Percentiles rank a stretch among this genome's conserved stretches.
Conservation (phyloP, 148 eudicot species). For the Polygonum aviculare region DNA sequence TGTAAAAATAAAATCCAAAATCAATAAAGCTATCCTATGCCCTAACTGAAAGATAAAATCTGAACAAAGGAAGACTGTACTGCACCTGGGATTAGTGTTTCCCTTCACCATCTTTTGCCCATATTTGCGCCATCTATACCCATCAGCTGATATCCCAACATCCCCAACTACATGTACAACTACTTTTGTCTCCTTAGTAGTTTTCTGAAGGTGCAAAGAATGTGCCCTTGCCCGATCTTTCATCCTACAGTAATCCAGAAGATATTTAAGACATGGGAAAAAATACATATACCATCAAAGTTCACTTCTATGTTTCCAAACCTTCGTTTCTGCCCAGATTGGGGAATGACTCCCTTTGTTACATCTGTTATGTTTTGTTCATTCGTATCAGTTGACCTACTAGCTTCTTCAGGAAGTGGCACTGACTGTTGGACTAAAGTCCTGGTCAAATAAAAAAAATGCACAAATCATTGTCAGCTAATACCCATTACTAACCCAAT, state of each 20-base stretch:
- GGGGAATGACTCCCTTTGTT: constrained; percentile 37
- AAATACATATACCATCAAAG: constrained; percentile 6
- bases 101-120: constrained; percentile 95
- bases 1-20: neutral
- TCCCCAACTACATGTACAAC: constrained; percentile 63
- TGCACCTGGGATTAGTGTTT: constrained; percentile 75
- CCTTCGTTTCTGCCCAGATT: constrained; percentile 55
- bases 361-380: constrained; percentile 24
- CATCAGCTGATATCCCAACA: constrained; percentile 61
- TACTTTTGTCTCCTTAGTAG: constrained; percentile 63
- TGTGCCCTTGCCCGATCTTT: constrained; percentile 38
- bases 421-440: constrained; percentile 11
- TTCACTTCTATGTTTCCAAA: constrained; percentile 7
- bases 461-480: neutral
- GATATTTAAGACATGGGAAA: neutral
- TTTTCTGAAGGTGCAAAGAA: constrained; percentile 30
- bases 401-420: constrained; percentile 14
- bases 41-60: neutral
- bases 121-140: constrained; percentile 90
- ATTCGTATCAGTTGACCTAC: constrained; percentile 18
- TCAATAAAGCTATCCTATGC: too few species aligned
- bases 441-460: constrained; percentile 12
- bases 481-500: neutral
- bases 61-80: neutral
- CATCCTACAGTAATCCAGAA: constrained; percentile 31